A percentile compares a stretch with the other conserved stretches of the same genome.
These are phyloP conservation scores for Globomyces sp. DNA, from an alignment of 371 early-diverging fungal species.

Conservation along the genomic window DNA sequence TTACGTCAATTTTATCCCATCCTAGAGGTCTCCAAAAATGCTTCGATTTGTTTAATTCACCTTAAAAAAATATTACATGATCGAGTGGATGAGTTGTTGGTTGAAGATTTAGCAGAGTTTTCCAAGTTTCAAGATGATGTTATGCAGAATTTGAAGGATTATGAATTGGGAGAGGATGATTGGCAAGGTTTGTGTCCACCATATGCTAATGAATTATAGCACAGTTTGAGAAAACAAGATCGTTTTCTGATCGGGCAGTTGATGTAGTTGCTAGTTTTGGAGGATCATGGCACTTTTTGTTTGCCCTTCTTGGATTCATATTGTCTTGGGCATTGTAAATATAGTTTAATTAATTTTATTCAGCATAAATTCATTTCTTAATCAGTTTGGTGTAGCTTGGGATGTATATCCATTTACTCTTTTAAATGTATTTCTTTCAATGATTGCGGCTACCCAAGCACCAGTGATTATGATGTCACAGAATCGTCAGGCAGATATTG, in stretches of 20 bases:
- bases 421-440: slow-evolving; percentile 42
- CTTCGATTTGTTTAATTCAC: slow-evolving; percentile 7
- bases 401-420: slow-evolving; percentile 45
- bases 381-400: slow-evolving; percentile 25
- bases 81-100: slow-evolving; percentile 34
- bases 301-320: slow-evolving; percentile 27
- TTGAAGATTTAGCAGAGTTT: slow-evolving; percentile 31
- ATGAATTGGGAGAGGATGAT: slow-evolving; percentile 38
- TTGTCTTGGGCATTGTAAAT: slow-evolving; percentile 30
- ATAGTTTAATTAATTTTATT: slow-evolving; percentile 6
- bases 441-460: slow-evolving; percentile 44
- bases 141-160: slow-evolving; percentile 37
- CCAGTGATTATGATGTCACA: slow-evolving; percentile 54
- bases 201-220: neutral
- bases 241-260: slow-evolving; percentile 36
- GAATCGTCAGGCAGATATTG: slow-evolving; percentile 39
- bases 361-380: neutral
- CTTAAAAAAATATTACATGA: slow-evolving; percentile 28
- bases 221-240: slow-evolving; percentile 40
- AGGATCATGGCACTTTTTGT: slow-evolving; percentile 43
- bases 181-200: slow-evolving; percentile 26
- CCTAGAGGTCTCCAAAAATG: too few species aligned
- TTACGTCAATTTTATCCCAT: too few species aligned
- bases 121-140: slow-evolving; percentile 38
- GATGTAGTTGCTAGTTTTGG: slow-evolving; percentile 43